Evolutionary conservation across 768 basidiomycete genomes (phyloP).

Genomic region (Pleurotus cornucopiae): DNA sequence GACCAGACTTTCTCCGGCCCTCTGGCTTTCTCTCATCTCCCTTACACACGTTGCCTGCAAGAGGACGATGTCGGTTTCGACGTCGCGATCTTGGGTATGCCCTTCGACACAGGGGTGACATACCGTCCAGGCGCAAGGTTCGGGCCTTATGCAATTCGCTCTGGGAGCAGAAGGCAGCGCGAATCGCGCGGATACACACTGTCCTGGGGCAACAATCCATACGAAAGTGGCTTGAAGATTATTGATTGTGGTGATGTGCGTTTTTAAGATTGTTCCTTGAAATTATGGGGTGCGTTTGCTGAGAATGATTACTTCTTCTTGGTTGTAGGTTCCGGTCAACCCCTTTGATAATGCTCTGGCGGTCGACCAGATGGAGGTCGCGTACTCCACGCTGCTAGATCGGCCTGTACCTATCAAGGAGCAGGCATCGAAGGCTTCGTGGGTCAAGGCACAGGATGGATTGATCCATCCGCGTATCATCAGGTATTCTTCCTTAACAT

Average conservation of each 20-base stretch:
- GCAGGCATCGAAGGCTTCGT: constrained; percentile 33
- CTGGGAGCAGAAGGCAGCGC: constrained; percentile 69
- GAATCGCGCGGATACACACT: constrained; percentile 57
- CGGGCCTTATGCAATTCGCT: constrained; percentile 82
- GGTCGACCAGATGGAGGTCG: constrained; percentile 83
- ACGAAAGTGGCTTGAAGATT: constrained; percentile 48
- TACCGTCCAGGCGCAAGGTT: constrained; percentile 72
- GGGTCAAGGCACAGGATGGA: constrained; percentile 49
- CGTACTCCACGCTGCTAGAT: constrained; percentile 72
- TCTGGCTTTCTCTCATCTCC: constrained; percentile 78
- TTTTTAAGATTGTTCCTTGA: neutral
- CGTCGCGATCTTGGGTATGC: constrained; percentile 78
- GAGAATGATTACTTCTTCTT: neutral
- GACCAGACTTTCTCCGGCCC: constrained; percentile 81
- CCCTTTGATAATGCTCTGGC: constrained; percentile 84
- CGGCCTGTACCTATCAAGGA: constrained; percentile 40
- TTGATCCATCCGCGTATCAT: constrained; percentile 71
- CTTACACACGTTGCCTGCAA: constrained; percentile 70
- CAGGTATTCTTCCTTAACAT: constrained; percentile 30
- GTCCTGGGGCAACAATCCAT: constrained; percentile 71
- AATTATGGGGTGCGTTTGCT: neutral
- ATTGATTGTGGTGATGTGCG: constrained; percentile 84
- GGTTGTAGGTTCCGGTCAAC: constrained; percentile 60
- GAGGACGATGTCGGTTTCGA: constrained; percentile 53
- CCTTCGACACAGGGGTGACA: constrained; percentile 70